phyloP scores from a whole-genome alignment of 73 alveolate species.

The Uronychia setigera region DNA sequence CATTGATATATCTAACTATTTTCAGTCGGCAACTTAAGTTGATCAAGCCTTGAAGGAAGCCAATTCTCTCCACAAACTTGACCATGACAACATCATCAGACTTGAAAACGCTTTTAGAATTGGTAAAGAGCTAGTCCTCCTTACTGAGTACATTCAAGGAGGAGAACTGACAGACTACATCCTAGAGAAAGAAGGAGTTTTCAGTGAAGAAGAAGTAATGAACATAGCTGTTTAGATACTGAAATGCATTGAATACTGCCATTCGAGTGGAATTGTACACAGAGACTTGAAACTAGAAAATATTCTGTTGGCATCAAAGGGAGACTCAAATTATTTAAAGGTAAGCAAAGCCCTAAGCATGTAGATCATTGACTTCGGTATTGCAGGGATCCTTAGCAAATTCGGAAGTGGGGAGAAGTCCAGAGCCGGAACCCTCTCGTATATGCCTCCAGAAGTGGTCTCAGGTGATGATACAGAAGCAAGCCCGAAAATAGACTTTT shows the following conservation, averaged over 20 bases:
- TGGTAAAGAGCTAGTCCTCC: slow-evolving; percentile 16
- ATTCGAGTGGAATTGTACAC: slow-evolving; percentile 41
- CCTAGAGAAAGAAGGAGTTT: background rate
- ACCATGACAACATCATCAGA: slow-evolving; percentile 77
- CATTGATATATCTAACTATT: slow-evolving; percentile 67
- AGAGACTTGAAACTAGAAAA: slow-evolving; percentile 60
- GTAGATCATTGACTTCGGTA: slow-evolving; percentile 77
- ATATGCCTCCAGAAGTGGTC: slow-evolving; percentile 81
- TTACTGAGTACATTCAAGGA: slow-evolving; percentile 57
- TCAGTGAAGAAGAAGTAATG: slow-evolving; percentile 40
- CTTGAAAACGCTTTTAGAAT: slow-evolving; percentile 71
- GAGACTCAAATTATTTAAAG: slow-evolving; percentile 17
- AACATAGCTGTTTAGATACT: slow-evolving; percentile 6
- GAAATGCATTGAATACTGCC: slow-evolving; percentile 46
- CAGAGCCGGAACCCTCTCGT: slow-evolving; percentile 77
- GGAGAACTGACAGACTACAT: slow-evolving; percentile 52
- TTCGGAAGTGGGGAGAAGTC: slow-evolving; percentile 63
- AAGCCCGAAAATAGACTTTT: slow-evolving; percentile 72
- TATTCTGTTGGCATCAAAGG: slow-evolving; percentile 23
- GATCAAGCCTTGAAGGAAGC: slow-evolving; percentile 81
- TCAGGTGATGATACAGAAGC: slow-evolving; percentile 49
- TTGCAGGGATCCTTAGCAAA: slow-evolving; percentile 52
- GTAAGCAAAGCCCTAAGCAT: background rate
- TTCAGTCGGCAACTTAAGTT: slow-evolving; percentile 83
- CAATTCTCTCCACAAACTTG: slow-evolving; percentile 59